These are phyloP conservation scores for Piper longum DNA, from an alignment of 164 flowering plant genomes.

Conservation along the genomic window DNA sequence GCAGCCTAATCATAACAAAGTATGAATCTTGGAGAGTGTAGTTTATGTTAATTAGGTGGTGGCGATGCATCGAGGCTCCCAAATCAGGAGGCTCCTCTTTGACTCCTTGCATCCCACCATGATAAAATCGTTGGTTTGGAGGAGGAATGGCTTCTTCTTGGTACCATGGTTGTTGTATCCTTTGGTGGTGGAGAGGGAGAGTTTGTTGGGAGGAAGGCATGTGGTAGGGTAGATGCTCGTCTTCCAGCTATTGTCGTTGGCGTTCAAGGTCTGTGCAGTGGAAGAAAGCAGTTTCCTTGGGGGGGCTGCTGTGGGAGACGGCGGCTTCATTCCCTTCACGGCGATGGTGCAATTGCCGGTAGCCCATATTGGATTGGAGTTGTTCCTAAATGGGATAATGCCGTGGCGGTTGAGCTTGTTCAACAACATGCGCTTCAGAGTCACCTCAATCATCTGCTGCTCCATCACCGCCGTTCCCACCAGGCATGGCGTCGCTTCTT, in stretches of 20 bases:
- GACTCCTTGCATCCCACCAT: constrained; percentile 43
- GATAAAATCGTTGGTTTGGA: neutral
- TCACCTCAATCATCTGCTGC: constrained; percentile 3
- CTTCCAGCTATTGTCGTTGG: constrained; percentile 52
- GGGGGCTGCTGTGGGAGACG: neutral
- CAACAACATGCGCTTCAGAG: constrained; percentile 18
- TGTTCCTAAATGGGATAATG: constrained; percentile 7
- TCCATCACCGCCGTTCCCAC: neutral
- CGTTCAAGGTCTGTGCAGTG: constrained; percentile 23
- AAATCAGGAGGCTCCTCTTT: constrained; percentile 31
- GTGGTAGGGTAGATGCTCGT: constrained; percentile 4
- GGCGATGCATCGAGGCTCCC: constrained; percentile 65
- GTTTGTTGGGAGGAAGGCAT: neutral
- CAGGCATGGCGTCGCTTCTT: neutral
- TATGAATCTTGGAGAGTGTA: no score
- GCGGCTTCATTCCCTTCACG: constrained; percentile 3
- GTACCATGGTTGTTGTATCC: no score
- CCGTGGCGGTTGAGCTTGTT: constrained; percentile 25
- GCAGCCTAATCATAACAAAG: no score
- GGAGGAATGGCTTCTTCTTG: constrained; percentile 1
- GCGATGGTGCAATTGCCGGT: neutral
- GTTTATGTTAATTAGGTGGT: constrained; percentile 28
- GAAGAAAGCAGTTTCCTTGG: neutral
- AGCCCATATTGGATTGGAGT: neutral
- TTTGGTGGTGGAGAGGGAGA: neutral